Conservation (phyloP, 345 rosid species). For the Viola odorata region DNA sequence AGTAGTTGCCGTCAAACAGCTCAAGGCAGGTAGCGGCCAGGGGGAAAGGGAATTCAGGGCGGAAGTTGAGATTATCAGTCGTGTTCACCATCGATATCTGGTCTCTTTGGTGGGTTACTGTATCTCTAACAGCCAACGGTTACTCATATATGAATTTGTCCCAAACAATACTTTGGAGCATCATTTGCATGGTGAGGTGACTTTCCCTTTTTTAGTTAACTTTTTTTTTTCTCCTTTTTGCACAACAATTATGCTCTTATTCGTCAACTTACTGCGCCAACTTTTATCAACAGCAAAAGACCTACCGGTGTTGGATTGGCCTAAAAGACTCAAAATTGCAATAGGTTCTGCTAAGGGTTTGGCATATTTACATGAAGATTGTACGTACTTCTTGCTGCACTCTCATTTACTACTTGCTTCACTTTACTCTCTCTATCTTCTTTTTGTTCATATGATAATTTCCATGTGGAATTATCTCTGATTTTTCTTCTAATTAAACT, state of each 20-base stretch:
- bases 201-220: not conserved
- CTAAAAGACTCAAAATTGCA: conserved; percentile 76
- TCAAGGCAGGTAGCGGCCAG: conserved; percentile 91
- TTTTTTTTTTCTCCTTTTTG: not conserved
- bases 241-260: conserved; percentile 1
- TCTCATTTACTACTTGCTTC: not conserved
- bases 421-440: not conserved
- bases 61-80: conserved; percentile 90
- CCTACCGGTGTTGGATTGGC: conserved; percentile 68
- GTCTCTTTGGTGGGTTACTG: conserved; percentile 91
- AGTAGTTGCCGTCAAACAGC: conserved; percentile 83
- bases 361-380: conserved; percentile 96
- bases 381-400: conserved; percentile 40
- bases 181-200: conserved; percentile 74
- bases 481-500: too few relatives aligned
- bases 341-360: conserved; percentile 95
- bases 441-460: not conserved
- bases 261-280: not conserved
- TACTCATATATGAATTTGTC: conserved; percentile 88
- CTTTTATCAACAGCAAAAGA: conserved; percentile 41
- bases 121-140: conserved; percentile 51
- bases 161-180: conserved; percentile 87
- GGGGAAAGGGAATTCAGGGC: conserved; percentile 95
- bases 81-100: conserved; percentile 92
- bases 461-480: too few relatives aligned